Base-by-base conservation (phyloP, 345 rosid species). In the Euphorbia tirucalli region DNA sequence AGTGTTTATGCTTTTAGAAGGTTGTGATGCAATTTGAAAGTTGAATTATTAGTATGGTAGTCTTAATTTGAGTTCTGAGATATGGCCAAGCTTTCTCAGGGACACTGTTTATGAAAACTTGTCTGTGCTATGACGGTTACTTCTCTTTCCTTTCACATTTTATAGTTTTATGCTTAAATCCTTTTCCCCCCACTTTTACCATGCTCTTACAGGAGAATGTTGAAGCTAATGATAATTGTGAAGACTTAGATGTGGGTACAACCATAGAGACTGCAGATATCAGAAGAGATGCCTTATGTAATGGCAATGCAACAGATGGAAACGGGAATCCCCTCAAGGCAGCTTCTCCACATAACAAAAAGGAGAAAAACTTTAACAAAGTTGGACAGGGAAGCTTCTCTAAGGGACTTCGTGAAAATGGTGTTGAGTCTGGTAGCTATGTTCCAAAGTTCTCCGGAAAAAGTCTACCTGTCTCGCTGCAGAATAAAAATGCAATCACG, bases 191-290 rank as follows among this genome's bases (percentile, higher is more conserved):
- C 49, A 24, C 8, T 11, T 61, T 62, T 63, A 35, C 65, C 49
- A 19, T 82, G 48, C 78, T 70, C 22, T 35, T 75, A 24, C 82
- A 77, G 73, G 87, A 80, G 69, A 83, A 77, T 22, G 41, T 46
- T 56, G 74, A 73, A 52, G 78, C 66, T 76, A 69, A 61, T 50
- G 88, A 79, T 39, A 81, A 73, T 54, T 61, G 74, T 35, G 77
- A 83, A 65, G 66, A 28, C 43, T 39, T 35, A 1, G 84, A 61
- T 37, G 54, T 68, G 73, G 28, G 71, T 15, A 27, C 74, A 22
- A 64, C 69, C 37, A 31, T 65, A 66, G 76, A 72, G 61, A 49
- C 30, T 39, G 69, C 74, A 52, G 72, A 48, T 80, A 69, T 49
- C 56, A 57, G 37, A 59, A 66, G 15, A 49, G 68, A 55, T 67